These are phyloP conservation scores for Nyssa sinensis DNA, from an alignment of 148 eudicot species.

Conservation along the genomic window DNA sequence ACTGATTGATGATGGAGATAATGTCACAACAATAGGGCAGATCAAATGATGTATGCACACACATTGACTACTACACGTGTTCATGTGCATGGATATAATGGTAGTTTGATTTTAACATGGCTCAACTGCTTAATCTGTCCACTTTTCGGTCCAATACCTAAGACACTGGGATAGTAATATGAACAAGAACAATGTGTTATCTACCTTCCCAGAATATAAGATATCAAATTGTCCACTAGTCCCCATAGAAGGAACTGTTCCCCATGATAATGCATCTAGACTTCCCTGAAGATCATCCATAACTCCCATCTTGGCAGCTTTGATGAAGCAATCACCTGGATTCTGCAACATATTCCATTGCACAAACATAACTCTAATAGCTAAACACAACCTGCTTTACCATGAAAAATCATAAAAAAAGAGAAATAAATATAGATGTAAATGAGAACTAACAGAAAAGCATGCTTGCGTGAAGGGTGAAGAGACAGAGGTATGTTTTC, in stretches of 20 bases:
- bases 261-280: slow-evolving; percentile 85
- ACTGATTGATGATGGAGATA: neutral
- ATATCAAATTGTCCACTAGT: slow-evolving; percentile 80
- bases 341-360: slow-evolving; percentile 42
- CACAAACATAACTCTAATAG: neutral
- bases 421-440: neutral
- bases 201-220: slow-evolving; percentile 68
- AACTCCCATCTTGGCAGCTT: slow-evolving; percentile 76
- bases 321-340: slow-evolving; percentile 69
- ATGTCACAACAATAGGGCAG: neutral
- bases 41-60: neutral
- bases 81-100: neutral
- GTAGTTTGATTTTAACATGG: neutral
- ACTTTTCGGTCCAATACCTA: neutral
- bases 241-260: slow-evolving; percentile 73
- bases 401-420: neutral
- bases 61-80: too few species aligned
- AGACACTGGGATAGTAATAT: neutral
- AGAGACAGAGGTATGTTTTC: slow-evolving; percentile 54
- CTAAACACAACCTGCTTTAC: neutral
- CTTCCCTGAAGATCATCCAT: slow-evolving; percentile 73
- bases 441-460: slow-evolving; percentile 64
- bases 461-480: slow-evolving; percentile 87
- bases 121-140: neutral
- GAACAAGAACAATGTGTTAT: neutral